Evolutionary conservation across 768 basidiomycete species (phyloP), one percentile per base, ranked within the genome.

Genomic region (Udeniomyces megalosporus): DNA sequence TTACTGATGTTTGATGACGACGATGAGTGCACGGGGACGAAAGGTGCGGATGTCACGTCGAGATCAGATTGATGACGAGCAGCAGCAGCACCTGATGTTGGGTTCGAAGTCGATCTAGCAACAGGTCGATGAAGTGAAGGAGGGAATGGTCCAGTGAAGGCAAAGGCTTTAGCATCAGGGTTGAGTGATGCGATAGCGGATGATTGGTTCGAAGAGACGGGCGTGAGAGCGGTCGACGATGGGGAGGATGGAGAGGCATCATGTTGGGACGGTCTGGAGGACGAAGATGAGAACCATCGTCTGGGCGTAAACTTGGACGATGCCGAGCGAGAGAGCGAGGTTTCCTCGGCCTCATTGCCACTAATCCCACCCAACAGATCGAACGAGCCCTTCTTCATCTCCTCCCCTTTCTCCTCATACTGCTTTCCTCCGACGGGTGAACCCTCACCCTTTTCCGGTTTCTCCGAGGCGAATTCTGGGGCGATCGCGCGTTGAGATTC

Each of bases 81-180:
- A 26, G n/a, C n/a, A n/a, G n/a, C n/a, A n/a, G n/a, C n/a, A n/a
- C n/a, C 11, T n/a, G 74, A 20, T 79, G 79, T 64, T 82, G 82
- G 67, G 77, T 82, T 7, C 75, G 67, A 31, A 66, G 62, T 71
- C 70, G 65, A 55, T 32, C 74, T 38, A 76, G 52, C 45, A 31
- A 34, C 42, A 59, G 68, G n/a, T 42, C 38, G 38, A 17, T 42
- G 38, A 42, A 42, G 38, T 8, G 38, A 17, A 8, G 38, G 38
- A n/a, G n/a, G n/a, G 17, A 42, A 17, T 42, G 60, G 54, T 4
- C 58, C 58, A 11, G 44, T 59, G 15, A 85, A 76, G 69, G 78
- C 82, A 76, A 90, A 90, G 60, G 82, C 86, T 70, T 88, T 87
- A 58, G 88, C 88, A 72, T 84, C 85, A 1, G 88, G 88, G 72